phyloP scores from a whole-genome alignment of 225 moss, liverwort and hornwort species.

The Lunularia cruciata region DNA sequence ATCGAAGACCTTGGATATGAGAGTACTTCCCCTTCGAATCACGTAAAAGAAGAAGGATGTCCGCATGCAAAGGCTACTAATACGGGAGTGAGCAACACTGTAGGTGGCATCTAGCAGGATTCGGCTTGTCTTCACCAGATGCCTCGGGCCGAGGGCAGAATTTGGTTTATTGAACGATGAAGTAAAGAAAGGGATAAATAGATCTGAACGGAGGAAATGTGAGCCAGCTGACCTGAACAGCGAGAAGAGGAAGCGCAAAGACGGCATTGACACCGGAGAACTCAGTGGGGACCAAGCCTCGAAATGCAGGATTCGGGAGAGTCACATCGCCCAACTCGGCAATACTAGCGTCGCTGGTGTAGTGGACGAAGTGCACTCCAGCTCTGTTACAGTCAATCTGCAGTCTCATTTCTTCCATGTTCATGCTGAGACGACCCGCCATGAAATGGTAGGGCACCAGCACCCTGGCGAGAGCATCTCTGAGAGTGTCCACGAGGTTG shows the following conservation, averaged over 20 bases:
- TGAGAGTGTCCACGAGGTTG: constrained; percentile 37
- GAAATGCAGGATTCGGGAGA: constrained; percentile 59
- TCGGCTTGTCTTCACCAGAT: neutral
- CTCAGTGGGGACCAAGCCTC: constrained; percentile 67
- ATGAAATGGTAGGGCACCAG: constrained; percentile 84
- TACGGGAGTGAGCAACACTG: neutral
- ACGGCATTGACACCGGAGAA: constrained; percentile 52
- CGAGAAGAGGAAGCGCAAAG: constrained; percentile 59
- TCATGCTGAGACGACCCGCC: constrained; percentile 56
- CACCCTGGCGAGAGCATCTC: constrained; percentile 53
- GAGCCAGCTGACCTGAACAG: constrained; percentile 61
- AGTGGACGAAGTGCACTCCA: constrained; percentile 63
- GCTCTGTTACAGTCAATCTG: constrained; percentile 72
- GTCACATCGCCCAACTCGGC: constrained; percentile 76
- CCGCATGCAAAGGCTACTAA: no score
- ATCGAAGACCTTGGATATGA: no score
- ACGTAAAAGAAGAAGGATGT: no score
- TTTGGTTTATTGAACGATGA: neutral
- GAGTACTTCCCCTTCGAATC: no score
- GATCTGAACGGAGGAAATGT: no score
- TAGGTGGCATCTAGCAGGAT: neutral
- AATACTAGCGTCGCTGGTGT: constrained; percentile 56
- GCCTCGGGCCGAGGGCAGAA: neutral
- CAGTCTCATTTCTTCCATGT: constrained; percentile 42
- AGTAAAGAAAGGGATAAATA: neutral